Conservation (phyloP, 768 basidiomycete species). For the Heimioporus sp. region DNA sequence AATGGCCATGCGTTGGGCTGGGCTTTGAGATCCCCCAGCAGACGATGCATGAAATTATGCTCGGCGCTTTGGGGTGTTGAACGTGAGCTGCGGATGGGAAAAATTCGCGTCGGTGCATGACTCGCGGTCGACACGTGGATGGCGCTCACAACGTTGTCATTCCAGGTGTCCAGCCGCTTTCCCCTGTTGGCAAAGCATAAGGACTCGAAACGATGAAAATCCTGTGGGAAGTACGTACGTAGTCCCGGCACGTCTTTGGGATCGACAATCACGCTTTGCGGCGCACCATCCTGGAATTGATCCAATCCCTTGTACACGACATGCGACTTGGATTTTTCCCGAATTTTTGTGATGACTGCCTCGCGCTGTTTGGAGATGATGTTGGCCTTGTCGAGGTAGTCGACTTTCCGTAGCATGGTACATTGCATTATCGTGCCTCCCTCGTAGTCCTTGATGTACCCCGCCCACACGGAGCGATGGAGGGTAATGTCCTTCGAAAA, state of each 20-base stretch:
- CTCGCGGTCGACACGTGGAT: not conserved
- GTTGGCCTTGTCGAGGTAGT: conserved; percentile 80
- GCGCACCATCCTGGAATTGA: conserved; percentile 63
- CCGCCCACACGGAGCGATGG: conserved; percentile 91
- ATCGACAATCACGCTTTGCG: conserved; percentile 53
- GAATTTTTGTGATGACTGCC: conserved; percentile 85
- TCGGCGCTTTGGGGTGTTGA: conserved; percentile 53
- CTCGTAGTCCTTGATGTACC: conserved; percentile 99
- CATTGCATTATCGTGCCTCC: conserved; percentile 99
- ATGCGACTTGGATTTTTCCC: conserved; percentile 83
- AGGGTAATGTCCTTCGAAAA: conserved; percentile 97
- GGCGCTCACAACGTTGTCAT: conserved; percentile 67
- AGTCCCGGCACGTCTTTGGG: conserved; percentile 87
- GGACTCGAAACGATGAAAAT: not conserved
- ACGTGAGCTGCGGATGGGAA: conserved; percentile 28
- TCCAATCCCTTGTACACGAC: conserved; percentile 78
- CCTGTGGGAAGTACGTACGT: conserved; percentile 42
- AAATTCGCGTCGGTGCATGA: conserved; percentile 1
- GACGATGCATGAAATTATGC: conserved; percentile 67
- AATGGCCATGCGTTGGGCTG: conserved; percentile 91
- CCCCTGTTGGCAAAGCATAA: conserved; percentile 45
- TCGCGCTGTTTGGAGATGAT: conserved; percentile 82
- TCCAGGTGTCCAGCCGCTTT: conserved; percentile 89
- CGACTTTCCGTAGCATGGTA: conserved; percentile 87
- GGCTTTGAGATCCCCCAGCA: conserved; percentile 74